Conservation (phyloP, 1,284 basidiomycete species). For the Puccinia sorghi region DNA sequence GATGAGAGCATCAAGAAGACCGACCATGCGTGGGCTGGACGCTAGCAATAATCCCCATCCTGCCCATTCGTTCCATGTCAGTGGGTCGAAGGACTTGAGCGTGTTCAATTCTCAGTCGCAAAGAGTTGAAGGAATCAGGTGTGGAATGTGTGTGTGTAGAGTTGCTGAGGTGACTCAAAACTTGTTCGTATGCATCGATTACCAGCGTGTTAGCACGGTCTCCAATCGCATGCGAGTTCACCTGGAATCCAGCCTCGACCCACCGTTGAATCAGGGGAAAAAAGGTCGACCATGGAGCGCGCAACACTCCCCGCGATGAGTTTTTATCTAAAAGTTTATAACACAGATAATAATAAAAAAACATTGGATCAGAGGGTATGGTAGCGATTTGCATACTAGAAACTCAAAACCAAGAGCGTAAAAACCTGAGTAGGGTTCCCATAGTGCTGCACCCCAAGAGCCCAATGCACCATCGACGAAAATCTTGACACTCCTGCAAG, state of each 20-base stretch:
- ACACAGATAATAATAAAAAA: slow-evolving; percentile 38
- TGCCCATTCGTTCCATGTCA: slow-evolving; percentile 53
- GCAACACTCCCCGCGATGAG: slow-evolving; percentile 16
- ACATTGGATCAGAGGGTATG: slow-evolving; percentile 52
- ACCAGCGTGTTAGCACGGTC: slow-evolving; percentile 56
- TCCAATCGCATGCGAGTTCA: slow-evolving; percentile 54
- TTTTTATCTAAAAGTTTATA: slow-evolving; percentile 36
- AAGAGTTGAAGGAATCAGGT: slow-evolving; percentile 10
- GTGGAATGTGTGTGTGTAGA: not conserved
- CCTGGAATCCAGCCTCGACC: slow-evolving; percentile 37
- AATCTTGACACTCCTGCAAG: slow-evolving; percentile 54
- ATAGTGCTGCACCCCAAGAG: slow-evolving; percentile 56
- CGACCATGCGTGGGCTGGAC: slow-evolving; percentile 57
- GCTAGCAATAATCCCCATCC: slow-evolving; percentile 54
- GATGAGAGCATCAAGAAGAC: not conserved
- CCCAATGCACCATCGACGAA: slow-evolving; percentile 57
- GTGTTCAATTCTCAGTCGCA: slow-evolving; percentile 55
- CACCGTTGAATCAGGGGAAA: slow-evolving; percentile 40
- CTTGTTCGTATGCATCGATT: slow-evolving; percentile 55
- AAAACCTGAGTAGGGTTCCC: slow-evolving; percentile 54
- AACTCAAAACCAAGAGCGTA: not conserved
- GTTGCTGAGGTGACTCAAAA: slow-evolving; percentile 36
- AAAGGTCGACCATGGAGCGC: slow-evolving; percentile 7
- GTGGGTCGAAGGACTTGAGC: slow-evolving; percentile 54
- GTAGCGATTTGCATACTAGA: slow-evolving; percentile 41